Conservation (phyloP, 306 rosid species). For the Medicago ruthenica region DNA sequence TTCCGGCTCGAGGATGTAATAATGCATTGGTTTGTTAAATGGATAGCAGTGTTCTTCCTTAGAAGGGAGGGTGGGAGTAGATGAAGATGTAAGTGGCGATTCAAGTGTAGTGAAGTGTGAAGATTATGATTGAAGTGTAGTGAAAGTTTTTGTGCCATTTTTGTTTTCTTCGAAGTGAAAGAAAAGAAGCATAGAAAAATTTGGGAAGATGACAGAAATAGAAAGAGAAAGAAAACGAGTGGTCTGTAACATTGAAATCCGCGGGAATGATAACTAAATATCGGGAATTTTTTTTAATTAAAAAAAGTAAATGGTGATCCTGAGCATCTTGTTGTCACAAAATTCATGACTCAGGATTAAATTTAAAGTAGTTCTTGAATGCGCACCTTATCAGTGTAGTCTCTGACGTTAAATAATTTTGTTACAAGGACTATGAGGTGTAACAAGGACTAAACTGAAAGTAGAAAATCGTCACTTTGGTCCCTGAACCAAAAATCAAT, state of each 20-base stretch:
- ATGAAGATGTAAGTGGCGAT: constrained; percentile 13
- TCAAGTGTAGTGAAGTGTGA: constrained; percentile 24
- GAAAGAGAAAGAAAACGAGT: constrained; percentile 10
- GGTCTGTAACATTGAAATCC: constrained; percentile 1
- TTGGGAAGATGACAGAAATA: background rate
- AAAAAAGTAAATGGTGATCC: too few species aligned
- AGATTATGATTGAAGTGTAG: background rate
- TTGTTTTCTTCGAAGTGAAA: background rate
- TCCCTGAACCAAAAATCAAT: too few species aligned
- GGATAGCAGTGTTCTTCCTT: background rate
- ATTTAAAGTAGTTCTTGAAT: too few species aligned
- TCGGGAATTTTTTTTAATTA: too few species aligned
- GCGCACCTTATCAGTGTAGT: too few species aligned
- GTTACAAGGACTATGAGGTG: too few species aligned
- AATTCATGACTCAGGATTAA: too few species aligned
- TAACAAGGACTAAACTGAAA: too few species aligned
- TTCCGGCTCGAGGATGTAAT: background rate
- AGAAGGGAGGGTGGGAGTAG: constrained; percentile 35
- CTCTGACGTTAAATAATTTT: too few species aligned
- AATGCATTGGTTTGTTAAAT: constrained; percentile 40
- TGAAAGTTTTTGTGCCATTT: constrained; percentile 48
- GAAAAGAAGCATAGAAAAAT: background rate
- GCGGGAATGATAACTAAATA: background rate
- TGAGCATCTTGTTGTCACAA: too few species aligned
- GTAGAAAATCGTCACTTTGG: too few species aligned